phyloP scores from a whole-genome alignment of 1,139 yeast genomes.

The Taiozyma onychis region DNA sequence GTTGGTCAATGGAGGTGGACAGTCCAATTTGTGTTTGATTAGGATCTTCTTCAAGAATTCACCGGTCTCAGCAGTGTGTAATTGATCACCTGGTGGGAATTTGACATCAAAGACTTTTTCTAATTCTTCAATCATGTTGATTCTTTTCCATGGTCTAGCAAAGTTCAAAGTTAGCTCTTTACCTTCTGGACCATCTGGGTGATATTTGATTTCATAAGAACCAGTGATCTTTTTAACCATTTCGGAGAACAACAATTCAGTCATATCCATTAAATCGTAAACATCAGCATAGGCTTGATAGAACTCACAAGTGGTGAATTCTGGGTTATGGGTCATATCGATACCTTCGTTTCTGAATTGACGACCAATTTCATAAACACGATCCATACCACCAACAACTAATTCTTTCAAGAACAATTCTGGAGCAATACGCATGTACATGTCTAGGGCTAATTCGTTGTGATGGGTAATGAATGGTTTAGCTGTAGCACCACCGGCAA shows the following conservation, averaged over 20 bases:
- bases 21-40: slow-evolving; percentile 77
- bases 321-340: slow-evolving; percentile 97
- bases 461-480: slow-evolving; percentile 97
- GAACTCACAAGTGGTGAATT: slow-evolving; percentile 96
- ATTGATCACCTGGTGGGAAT: slow-evolving; percentile 93
- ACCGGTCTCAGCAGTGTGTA: slow-evolving; percentile 93
- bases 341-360: slow-evolving; percentile 99
- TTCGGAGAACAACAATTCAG: slow-evolving; percentile 89
- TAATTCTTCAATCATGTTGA: slow-evolving; percentile 93
- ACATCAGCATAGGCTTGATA: slow-evolving; percentile 95
- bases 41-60: slow-evolving; percentile 79
- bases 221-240: slow-evolving; percentile 97
- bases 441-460: slow-evolving; percentile 91
- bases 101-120: slow-evolving; percentile 81
- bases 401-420: slow-evolving; percentile 94
- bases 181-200: slow-evolving; percentile 77
- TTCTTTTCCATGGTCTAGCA: slow-evolving; percentile 97
- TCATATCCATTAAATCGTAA: slow-evolving; percentile 93
- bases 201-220: slow-evolving; percentile 76
- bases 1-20: slow-evolving; percentile 95
- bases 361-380: slow-evolving; percentile 98
- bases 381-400: slow-evolving; percentile 97
- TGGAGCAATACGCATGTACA: slow-evolving; percentile 98
- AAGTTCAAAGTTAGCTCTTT: slow-evolving; percentile 78
- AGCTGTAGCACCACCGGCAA: slow-evolving; percentile 99